Percentiles rank a stretch among this genome's conserved stretches.
phyloP scores from a whole-genome alignment of 2,329 filamentous ascomycete genomes.

The Sclerotiophoma versabilis region DNA sequence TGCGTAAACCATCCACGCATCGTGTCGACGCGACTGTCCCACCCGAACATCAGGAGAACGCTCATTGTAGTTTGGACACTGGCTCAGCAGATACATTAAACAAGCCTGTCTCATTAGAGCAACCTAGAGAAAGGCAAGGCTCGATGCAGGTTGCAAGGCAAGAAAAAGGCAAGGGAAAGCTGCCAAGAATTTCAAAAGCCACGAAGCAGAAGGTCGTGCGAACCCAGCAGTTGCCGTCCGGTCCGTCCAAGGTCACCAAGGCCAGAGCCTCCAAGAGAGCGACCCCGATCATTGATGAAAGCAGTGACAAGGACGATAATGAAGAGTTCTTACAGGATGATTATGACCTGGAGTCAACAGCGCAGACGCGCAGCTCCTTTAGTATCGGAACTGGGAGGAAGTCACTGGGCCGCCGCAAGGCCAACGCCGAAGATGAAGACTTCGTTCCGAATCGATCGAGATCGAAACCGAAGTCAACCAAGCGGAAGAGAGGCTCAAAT shows the following conservation, averaged over 20 bases:
- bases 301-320: not conserved
- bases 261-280: not conserved
- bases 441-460: slow-evolving; percentile 12
- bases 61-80: not conserved
- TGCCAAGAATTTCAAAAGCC: slow-evolving; percentile 23
- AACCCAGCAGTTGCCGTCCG: slow-evolving; percentile 6
- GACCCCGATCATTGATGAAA: not conserved
- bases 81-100: not conserved
- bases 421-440: slow-evolving; percentile 18
- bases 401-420: slow-evolving; percentile 6
- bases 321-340: slow-evolving; percentile 3
- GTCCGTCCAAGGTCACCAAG: slow-evolving; percentile 9
- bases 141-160: not conserved
- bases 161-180: slow-evolving; percentile 20
- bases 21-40: not conserved
- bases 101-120: not conserved
- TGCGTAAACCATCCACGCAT: not conserved
- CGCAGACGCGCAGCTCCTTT: not conserved
- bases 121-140: not conserved
- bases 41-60: not conserved
- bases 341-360: not conserved
- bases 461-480: slow-evolving; percentile 6
- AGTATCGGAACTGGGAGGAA: not conserved
- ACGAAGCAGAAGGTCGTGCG: slow-evolving; percentile 21
- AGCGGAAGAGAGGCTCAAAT: slow-evolving; percentile 17